Conservation (phyloP, 345 rosid genomes). For the Eucalyptus leucophloia region DNA sequence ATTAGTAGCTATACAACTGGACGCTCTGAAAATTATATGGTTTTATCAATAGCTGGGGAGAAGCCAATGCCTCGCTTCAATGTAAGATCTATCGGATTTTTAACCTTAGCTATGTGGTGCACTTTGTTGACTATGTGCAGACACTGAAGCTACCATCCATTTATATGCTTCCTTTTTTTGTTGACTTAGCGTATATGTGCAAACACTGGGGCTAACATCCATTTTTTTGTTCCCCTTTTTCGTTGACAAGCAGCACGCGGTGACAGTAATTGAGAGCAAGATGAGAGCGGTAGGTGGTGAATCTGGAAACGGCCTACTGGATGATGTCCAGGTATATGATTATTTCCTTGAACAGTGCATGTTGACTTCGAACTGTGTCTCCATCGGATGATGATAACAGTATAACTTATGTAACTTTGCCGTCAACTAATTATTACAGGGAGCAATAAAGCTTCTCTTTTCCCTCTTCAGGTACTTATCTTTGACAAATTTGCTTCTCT, state of each 20-base stretch:
- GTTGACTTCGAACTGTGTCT: background rate
- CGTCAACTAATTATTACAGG: background rate
- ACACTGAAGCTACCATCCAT: background rate
- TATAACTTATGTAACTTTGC: background rate
- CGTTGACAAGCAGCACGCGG: constrained; percentile 57
- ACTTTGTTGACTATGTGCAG: background rate
- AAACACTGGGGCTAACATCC: too few species aligned
- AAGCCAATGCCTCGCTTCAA: constrained; percentile 73
- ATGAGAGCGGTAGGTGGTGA: too few species aligned
- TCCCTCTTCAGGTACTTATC: constrained; percentile 46
- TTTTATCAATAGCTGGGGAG: constrained; percentile 59
- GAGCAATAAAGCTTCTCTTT: background rate
- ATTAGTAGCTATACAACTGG: constrained; percentile 19
- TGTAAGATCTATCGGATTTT: constrained; percentile 15
- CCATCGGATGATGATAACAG: background rate
- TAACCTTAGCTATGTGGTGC: background rate
- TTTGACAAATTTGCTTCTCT: constrained; percentile 37
- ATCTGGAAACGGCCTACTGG: too few species aligned
- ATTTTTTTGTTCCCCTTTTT: background rate
- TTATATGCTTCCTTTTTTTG: background rate
- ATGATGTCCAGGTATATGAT: constrained; percentile 61
- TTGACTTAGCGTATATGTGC: too few species aligned
- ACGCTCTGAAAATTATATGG: constrained; percentile 81
- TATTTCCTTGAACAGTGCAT: background rate
- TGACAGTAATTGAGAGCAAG: constrained; percentile 48